Evolutionary conservation across 257 asterid species (phyloP).

Genomic region (Gynochthodes officinalis): DNA sequence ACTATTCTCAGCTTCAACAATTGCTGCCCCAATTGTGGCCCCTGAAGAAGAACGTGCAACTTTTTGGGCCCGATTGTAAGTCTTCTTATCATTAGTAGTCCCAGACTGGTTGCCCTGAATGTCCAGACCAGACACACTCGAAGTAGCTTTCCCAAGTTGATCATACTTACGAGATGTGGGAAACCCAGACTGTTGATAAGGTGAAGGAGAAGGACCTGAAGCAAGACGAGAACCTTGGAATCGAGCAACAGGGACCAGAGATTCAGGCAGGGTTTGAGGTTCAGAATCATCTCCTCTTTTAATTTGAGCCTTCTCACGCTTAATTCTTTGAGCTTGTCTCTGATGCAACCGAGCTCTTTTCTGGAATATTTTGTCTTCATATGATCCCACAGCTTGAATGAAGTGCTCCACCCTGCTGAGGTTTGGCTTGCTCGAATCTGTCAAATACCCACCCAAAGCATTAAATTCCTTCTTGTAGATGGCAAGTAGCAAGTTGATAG

Average conservation of each 20-base stretch:
- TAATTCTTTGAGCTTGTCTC: constrained; percentile 91
- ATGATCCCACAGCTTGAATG: constrained; percentile 94
- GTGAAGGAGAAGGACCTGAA: constrained; percentile 83
- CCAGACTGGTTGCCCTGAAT: constrained; percentile 38
- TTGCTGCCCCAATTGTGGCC: constrained; percentile 86
- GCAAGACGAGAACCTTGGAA: constrained; percentile 97
- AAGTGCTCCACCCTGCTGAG: constrained; percentile 79
- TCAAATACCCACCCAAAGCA: constrained; percentile 77
- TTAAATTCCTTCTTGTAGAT: constrained; percentile 87
- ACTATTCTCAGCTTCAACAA: constrained; percentile 84
- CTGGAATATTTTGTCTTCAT: constrained; percentile 84
- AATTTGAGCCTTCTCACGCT: constrained; percentile 70
- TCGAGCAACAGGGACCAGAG: constrained; percentile 78
- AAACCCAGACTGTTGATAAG: constrained; percentile 50
- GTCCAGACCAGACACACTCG: constrained; percentile 45
- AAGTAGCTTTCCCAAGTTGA: constrained; percentile 50
- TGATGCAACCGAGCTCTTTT: constrained; percentile 90
- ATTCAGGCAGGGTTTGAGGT: constrained; percentile 67
- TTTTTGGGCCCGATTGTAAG: constrained; percentile 46
- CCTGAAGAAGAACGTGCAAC: constrained; percentile 59
- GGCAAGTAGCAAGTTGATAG: constrained; percentile 89
- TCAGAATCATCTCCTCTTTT: constrained; percentile 85
- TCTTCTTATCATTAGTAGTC: constrained; percentile 28
- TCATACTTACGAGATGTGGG: constrained; percentile 26
- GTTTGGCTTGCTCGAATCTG: constrained; percentile 88